phyloP scores from a whole-genome alignment of 768 basidiomycete species.

The Guyanaporus albipodus region DNA sequence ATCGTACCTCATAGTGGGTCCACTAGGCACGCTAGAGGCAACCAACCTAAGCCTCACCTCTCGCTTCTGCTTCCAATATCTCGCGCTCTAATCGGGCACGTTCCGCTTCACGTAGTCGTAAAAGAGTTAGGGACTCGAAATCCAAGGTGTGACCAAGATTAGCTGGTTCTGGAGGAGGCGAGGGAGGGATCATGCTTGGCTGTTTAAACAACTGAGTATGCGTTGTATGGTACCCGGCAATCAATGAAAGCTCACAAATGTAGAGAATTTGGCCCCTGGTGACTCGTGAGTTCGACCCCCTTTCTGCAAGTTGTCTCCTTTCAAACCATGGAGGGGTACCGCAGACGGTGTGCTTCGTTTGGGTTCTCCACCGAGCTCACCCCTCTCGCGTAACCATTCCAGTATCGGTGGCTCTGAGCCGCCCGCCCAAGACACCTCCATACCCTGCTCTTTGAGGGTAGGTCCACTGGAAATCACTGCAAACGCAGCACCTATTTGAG shows the following conservation, averaged over 20 bases:
- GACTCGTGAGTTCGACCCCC: constrained; percentile 1
- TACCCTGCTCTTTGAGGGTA: constrained; percentile 49
- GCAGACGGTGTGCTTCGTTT: constrained; percentile 12
- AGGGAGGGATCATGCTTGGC: constrained; percentile 17
- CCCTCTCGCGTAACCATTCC: constrained; percentile 68
- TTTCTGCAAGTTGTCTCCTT: background rate
- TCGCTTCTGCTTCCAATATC: constrained; percentile 65
- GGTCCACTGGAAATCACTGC: constrained; percentile 64
- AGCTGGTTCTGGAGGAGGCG: constrained; percentile 17
- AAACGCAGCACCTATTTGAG: constrained; percentile 72
- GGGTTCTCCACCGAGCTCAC: constrained; percentile 45
- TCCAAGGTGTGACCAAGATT: constrained; percentile 47
- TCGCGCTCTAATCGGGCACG: constrained; percentile 72
- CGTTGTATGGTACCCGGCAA: background rate
- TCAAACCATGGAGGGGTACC: constrained; percentile 18
- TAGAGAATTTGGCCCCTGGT: constrained; percentile 44
- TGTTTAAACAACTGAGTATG: constrained; percentile 13
- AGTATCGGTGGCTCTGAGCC: constrained; percentile 69
- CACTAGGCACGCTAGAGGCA: background rate
- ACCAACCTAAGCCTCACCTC: constrained; percentile 11
- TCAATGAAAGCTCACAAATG: constrained; percentile 10
- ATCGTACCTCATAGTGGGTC: constrained; percentile 12
- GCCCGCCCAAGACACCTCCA: constrained; percentile 72
- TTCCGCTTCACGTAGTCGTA: constrained; percentile 80
- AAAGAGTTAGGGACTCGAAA: constrained; percentile 75